Percentiles rank a stretch among this genome's conserved stretches.
Conservation (phyloP, 2,329 filamentous ascomycete species). For the Endoconidiophora polonica region DNA sequence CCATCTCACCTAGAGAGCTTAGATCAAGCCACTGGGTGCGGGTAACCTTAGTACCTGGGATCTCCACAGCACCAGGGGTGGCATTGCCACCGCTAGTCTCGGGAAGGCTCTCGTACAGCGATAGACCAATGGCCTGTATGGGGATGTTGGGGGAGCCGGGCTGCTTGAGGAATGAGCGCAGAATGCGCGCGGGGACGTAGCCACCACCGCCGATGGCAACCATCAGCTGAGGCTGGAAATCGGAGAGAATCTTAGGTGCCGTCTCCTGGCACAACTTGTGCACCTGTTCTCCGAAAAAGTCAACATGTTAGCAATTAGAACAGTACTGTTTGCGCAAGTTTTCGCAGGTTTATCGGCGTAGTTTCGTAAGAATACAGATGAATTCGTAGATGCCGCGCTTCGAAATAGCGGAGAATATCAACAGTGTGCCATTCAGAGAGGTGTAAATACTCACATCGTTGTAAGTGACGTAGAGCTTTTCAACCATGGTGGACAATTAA, state of each 20-base stretch:
- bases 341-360: not conserved
- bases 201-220: slow-evolving; percentile 96
- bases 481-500: slow-evolving; percentile 43
- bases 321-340: not conserved
- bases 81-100: slow-evolving; percentile 32
- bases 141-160: slow-evolving; percentile 82
- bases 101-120: slow-evolving; percentile 76
- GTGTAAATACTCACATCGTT: slow-evolving; percentile 51
- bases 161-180: slow-evolving; percentile 92
- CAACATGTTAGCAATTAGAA: not conserved
- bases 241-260: slow-evolving; percentile 62
- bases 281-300: slow-evolving; percentile 39
- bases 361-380: not conserved
- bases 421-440: not conserved
- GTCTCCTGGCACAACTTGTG: slow-evolving; percentile 92
- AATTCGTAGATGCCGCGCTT: not conserved
- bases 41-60: slow-evolving; percentile 81
- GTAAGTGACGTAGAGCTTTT: slow-evolving; percentile 83
- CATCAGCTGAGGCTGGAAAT: slow-evolving; percentile 87
- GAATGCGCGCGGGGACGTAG: slow-evolving; percentile 90
- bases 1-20: slow-evolving; percentile 63
- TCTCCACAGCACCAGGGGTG: slow-evolving; percentile 39
- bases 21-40: slow-evolving; percentile 97
- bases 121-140: slow-evolving; percentile 96
- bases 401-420: not conserved